A percentile compares a stretch with the other conserved stretches of the same genome.
phyloP scores from a whole-genome alignment of 495 filamentous ascomycete genomes.

The Daldinia loculata region DNA sequence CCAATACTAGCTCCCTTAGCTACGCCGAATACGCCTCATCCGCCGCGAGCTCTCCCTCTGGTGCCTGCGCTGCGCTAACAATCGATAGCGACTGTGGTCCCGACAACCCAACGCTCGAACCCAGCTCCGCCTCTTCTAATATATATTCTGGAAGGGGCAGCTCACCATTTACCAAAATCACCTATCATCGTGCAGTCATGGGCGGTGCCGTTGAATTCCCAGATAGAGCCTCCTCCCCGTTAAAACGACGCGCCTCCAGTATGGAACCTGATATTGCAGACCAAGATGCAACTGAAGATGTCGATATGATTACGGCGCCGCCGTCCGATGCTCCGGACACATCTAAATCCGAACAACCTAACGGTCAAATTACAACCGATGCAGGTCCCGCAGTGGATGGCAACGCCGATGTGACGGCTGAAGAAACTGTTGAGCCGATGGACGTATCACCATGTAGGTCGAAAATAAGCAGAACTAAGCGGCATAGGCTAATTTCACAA shows the following conservation, averaged over 20 bases:
- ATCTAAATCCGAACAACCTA: conserved; percentile 15
- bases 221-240: conserved; percentile 63
- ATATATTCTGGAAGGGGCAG: conserved; percentile 43
- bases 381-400: neutral
- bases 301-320: conserved; percentile 57
- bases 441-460: conserved; percentile 25
- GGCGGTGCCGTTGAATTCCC: conserved; percentile 60
- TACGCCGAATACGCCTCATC: conserved; percentile 61
- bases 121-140: conserved; percentile 14
- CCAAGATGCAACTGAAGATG: conserved; percentile 53
- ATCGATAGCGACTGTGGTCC: conserved; percentile 68
- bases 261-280: conserved; percentile 56
- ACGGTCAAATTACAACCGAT: neutral
- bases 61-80: conserved; percentile 75
- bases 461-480: neutral
- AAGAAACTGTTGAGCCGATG: conserved; percentile 4
- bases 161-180: conserved; percentile 53
- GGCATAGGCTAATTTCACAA: conserved; percentile 16
- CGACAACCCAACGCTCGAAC: conserved; percentile 53
- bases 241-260: conserved; percentile 64
- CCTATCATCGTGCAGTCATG: conserved; percentile 60
- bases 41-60: conserved; percentile 71
- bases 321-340: conserved; percentile 34
- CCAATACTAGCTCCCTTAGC: conserved; percentile 48
- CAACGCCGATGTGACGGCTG: conserved; percentile 1